Conservation (phyloP, 139 green algal species). For the Eudorina sp. region DNA sequence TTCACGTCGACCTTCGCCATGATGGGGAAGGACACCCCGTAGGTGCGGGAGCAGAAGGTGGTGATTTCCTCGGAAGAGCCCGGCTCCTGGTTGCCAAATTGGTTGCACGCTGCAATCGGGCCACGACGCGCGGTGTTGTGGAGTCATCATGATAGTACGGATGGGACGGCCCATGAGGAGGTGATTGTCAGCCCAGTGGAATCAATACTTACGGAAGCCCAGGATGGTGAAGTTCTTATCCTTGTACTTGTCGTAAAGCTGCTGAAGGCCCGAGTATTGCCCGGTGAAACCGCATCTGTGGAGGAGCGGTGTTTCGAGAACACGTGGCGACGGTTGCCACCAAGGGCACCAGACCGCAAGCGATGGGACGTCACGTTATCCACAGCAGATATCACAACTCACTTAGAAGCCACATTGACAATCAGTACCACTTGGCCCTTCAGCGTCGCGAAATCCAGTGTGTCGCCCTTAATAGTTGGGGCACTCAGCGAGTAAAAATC, state of each 20-base stretch:
- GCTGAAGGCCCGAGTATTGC: conserved; percentile 74
- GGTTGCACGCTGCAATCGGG: conserved; percentile 80
- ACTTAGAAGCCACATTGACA: conserved; percentile 81
- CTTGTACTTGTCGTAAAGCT: conserved; percentile 82
- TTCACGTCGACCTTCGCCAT: conserved; percentile 84
- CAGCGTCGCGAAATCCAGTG: conserved; percentile 9
- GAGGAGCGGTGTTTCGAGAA: no score
- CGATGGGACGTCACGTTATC: background rate
- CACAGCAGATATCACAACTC: no score
- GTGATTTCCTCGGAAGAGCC: conserved; percentile 72
- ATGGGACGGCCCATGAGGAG: background rate
- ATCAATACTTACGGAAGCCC: conserved; percentile 66
- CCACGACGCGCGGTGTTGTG: background rate
- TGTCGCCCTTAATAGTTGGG: conserved; percentile 39
- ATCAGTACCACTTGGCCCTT: conserved; percentile 77
- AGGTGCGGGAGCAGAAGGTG: conserved; percentile 66
- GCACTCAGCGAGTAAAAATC: conserved; percentile 22
- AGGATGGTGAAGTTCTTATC: conserved; percentile 78
- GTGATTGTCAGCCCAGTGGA: background rate
- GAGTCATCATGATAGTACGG: background rate
- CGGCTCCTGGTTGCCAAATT: conserved; percentile 88
- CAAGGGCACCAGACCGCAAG: no score
- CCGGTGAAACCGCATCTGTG: conserved; percentile 58
- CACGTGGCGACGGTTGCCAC: no score
- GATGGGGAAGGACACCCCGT: conserved; percentile 69